Percentiles rank a stretch among this genome's conserved stretches.
Evolutionary conservation across 164 flowering plant species (phyloP).

Genomic region (Vitis riparia): DNA sequence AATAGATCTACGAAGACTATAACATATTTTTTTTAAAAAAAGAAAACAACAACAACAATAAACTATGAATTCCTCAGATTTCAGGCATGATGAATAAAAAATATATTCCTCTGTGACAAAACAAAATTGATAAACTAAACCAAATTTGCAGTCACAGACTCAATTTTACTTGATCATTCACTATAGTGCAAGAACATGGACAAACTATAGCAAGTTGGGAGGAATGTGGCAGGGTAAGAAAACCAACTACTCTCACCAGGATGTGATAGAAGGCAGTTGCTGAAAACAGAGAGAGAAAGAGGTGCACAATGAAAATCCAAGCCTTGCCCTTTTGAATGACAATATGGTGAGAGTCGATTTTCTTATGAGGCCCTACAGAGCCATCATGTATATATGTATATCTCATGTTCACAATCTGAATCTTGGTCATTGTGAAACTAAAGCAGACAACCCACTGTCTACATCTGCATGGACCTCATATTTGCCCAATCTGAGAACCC

Average conservation of each 20-base stretch:
- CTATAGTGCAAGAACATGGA: too few relatives aligned
- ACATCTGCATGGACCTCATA: too few relatives aligned
- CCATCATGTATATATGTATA: slow-evolving; percentile 41
- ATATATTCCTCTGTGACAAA: neutral
- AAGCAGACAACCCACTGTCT: too few relatives aligned
- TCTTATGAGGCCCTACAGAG: slow-evolving; percentile 26
- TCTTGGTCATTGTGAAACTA: slow-evolving; percentile 20
- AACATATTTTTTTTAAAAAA: neutral
- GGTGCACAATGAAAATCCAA: slow-evolving; percentile 18
- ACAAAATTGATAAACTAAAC: neutral
- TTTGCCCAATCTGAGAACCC: too few relatives aligned
- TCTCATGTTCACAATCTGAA: slow-evolving; percentile 17
- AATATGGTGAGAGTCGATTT: slow-evolving; percentile 51
- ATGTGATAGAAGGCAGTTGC: slow-evolving; percentile 22
- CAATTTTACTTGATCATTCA: too few relatives aligned
- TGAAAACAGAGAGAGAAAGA: slow-evolving; percentile 26
- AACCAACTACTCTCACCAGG: slow-evolving; percentile 32
- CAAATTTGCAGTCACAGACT: neutral
- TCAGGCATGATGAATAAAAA: neutral
- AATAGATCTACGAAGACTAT: neutral
- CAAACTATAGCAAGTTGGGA: neutral
- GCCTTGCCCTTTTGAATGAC: slow-evolving; percentile 29
- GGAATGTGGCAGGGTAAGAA: neutral
- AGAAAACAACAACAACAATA: neutral
- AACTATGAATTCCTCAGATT: neutral